Evolutionary conservation across 164 flowering plant species (phyloP).

Genomic region (Chimonanthus salicifolius): DNA sequence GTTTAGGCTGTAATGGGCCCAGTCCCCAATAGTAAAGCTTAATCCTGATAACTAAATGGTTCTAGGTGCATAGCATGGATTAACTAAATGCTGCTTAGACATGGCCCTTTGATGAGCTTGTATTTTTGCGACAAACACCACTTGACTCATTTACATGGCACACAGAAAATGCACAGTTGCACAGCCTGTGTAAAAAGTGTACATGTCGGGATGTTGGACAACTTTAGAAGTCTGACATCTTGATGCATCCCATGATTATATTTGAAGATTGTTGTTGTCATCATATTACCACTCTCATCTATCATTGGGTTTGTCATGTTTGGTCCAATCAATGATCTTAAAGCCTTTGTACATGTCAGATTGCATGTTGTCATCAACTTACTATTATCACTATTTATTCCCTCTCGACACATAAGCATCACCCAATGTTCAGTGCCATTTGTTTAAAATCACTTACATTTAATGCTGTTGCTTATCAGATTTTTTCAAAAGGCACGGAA

Average conservation of each 20-base stretch:
- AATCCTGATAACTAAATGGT: too few species aligned
- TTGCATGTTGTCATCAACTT: neutral
- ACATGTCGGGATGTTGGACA: neutral
- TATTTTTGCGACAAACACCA: neutral
- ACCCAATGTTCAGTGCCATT: neutral
- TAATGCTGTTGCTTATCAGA: slow-evolving; percentile 20
- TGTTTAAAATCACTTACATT: neutral
- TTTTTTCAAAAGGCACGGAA: slow-evolving; percentile 14
- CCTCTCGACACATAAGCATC: neutral
- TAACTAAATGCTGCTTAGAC: too few species aligned
- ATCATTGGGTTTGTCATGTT: neutral
- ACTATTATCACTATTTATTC: neutral
- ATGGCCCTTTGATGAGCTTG: neutral
- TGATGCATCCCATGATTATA: neutral
- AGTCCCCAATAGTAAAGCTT: neutral
- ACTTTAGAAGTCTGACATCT: neutral
- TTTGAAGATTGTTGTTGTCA: neutral
- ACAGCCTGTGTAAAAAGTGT: neutral
- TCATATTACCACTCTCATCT: neutral
- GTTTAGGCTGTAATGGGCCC: neutral
- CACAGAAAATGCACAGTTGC: neutral
- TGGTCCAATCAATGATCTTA: neutral
- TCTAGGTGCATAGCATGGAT: too few species aligned
- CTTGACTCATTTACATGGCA: too few species aligned
- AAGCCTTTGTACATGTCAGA: neutral